Conservation (phyloP, 257 asterid genomes). For the Jasminum sambac region DNA sequence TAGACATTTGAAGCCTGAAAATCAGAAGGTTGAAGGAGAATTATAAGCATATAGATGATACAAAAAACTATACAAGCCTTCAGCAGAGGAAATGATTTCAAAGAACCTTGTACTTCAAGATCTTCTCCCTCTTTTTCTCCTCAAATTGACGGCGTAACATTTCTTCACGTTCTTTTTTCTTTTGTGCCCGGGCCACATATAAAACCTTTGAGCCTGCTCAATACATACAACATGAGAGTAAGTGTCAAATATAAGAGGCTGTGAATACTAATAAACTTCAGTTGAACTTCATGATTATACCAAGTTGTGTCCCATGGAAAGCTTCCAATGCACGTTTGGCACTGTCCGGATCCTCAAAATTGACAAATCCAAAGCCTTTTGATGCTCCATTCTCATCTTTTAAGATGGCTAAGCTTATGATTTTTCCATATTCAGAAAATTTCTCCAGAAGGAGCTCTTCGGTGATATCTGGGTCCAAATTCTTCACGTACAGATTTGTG, state of each 20-base stretch:
- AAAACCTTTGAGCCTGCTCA: conserved; percentile 64
- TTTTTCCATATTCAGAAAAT: conserved; percentile 59
- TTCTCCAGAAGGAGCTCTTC: conserved; percentile 54
- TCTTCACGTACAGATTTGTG: conserved; percentile 63
- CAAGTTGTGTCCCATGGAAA: conserved; percentile 65
- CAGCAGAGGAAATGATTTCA: conserved; percentile 14
- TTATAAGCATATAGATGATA: not conserved
- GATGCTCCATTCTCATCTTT: conserved; percentile 65
- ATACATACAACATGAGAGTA: conserved; percentile 13
- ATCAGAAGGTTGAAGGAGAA: conserved; percentile 16
- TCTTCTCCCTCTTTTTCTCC: conserved; percentile 68
- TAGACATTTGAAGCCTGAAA: conserved; percentile 76
- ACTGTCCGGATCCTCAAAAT: conserved; percentile 58
- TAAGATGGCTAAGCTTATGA: conserved; percentile 46
- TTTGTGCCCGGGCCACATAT: conserved; percentile 84
- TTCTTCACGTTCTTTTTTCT: conserved; percentile 76
- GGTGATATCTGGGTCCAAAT: conserved; percentile 54
- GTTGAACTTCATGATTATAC: conserved; percentile 36
- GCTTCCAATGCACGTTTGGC: conserved; percentile 63
- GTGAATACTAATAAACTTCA: conserved; percentile 1
- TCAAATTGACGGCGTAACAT: conserved; percentile 63
- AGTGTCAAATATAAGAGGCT: conserved; percentile 5
- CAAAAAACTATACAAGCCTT: conserved; percentile 1
- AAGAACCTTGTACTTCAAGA: conserved; percentile 64
- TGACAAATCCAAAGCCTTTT: conserved; percentile 80